Percentiles rank a stretch among this genome's conserved stretches.
Conservation (phyloP, 106 monocot genomes). For the Platanthera zijinensis region DNA sequence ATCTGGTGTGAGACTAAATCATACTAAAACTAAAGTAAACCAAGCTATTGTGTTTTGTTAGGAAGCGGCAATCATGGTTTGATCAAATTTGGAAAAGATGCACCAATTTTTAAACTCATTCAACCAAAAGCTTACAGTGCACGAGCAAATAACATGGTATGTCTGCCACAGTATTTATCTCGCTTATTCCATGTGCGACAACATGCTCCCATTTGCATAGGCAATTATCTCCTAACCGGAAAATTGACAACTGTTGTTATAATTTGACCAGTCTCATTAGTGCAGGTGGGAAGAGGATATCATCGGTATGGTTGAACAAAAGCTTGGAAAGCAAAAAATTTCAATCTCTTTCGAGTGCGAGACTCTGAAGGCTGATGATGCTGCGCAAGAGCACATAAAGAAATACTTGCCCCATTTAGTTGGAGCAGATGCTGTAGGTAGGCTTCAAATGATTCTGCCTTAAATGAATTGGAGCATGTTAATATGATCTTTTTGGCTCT, state of each 20-base stretch:
- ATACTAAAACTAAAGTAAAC: no score
- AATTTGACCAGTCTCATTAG: neutral
- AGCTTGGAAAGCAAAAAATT: slow-evolving; percentile 52
- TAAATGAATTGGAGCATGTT: neutral
- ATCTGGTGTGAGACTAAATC: no score
- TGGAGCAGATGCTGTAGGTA: slow-evolving; percentile 81
- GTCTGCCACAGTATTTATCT: no score
- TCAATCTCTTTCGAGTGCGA: slow-evolving; percentile 73
- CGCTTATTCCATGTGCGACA: no score
- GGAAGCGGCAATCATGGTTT: no score
- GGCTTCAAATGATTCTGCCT: neutral
- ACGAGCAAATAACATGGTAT: no score
- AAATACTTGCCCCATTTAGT: slow-evolving; percentile 83
- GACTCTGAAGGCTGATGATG: slow-evolving; percentile 71
- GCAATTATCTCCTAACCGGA: neutral
- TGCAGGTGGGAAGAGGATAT: slow-evolving; percentile 87
- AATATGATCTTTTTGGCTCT: neutral
- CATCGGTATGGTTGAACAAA: slow-evolving; percentile 59
- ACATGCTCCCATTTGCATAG: no score
- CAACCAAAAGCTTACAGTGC: no score
- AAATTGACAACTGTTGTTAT: neutral
- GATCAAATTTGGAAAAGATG: no score
- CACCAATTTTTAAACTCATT: no score
- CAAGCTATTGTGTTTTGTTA: no score
- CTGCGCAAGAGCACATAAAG: slow-evolving; percentile 80